These are phyloP conservation scores for Sarocladium kiliense DNA, from an alignment of 2,329 filamentous ascomycete genomes.

Conservation along the genomic window DNA sequence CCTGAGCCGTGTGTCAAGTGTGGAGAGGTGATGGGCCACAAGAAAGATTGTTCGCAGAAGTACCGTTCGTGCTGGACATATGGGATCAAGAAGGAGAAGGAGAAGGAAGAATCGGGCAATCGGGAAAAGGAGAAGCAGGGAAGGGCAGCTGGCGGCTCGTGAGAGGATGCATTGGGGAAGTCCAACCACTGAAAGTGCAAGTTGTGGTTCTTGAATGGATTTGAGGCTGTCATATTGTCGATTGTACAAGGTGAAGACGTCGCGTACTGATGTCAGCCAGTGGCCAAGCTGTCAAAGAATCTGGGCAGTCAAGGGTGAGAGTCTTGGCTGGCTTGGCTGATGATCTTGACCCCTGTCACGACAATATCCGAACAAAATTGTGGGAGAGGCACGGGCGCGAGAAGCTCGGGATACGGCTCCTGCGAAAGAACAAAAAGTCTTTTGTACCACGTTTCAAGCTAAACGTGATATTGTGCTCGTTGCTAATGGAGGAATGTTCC, in stretches of 20 bases:
- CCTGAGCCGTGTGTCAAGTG: not conserved
- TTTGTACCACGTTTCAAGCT: too few species aligned
- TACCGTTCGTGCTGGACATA: constrained; percentile 14
- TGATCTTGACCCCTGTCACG: not conserved
- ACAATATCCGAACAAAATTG: not conserved
- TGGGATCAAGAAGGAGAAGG: constrained; percentile 7
- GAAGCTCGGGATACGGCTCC: too few species aligned
- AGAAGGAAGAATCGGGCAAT: not conserved
- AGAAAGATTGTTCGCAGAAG: constrained; percentile 10
- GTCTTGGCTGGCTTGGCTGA: not conserved
- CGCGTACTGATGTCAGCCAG: too few species aligned
- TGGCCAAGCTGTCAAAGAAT: not conserved
- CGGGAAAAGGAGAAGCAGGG: not conserved
- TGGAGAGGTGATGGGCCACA: constrained; percentile 7
- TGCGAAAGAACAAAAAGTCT: too few species aligned
- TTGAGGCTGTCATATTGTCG: too few species aligned
- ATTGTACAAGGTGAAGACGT: too few species aligned
- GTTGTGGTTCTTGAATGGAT: too few species aligned
- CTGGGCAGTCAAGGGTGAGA: not conserved
- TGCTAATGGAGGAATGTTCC: too few species aligned
- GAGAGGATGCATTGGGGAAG: too few species aligned
- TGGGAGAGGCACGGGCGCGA: not conserved
- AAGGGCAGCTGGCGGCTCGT: not conserved
- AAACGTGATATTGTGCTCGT: too few species aligned
- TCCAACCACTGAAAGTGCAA: too few species aligned